Conservation (phyloP, 257 asterid species). For the Primulina huaijiensis region DNA sequence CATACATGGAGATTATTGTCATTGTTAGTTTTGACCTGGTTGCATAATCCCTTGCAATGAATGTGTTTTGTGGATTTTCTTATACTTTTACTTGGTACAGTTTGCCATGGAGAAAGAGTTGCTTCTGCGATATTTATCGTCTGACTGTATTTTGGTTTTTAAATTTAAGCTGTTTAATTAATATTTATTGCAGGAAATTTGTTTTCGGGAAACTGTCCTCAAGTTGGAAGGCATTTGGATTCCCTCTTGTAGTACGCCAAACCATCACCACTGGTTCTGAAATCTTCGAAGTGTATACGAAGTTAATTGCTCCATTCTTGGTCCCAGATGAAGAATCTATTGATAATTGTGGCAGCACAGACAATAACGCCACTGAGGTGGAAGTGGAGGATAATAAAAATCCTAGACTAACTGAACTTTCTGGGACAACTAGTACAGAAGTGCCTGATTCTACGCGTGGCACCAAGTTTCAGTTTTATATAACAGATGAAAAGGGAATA, state of each 20-base stretch:
- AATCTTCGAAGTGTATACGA: constrained; percentile 45
- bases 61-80: constrained; percentile 15
- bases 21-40: not conserved
- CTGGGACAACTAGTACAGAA: constrained; percentile 39
- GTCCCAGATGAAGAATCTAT: constrained; percentile 36
- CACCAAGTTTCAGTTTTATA: constrained; percentile 53
- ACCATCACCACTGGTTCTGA: constrained; percentile 59
- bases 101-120: constrained; percentile 23
- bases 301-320: constrained; percentile 58
- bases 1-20: constrained; percentile 18
- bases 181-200: constrained; percentile 45
- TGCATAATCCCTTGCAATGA: constrained; percentile 1
- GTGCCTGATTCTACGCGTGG: constrained; percentile 37
- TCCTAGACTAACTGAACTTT: constrained; percentile 35
- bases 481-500: constrained; percentile 63
- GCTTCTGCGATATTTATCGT: constrained; percentile 8
- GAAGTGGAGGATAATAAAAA: constrained; percentile 32
- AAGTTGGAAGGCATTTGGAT: constrained; percentile 65
- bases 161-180: constrained; percentile 24
- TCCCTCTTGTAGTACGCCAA: constrained; percentile 61
- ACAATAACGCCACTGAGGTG: constrained; percentile 35
- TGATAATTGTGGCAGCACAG: constrained; percentile 31
- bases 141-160: constrained; percentile 8
- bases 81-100: constrained; percentile 11
- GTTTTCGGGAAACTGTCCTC: constrained; percentile 42